Evolutionary conservation across 495 filamentous ascomycete genomes (phyloP), one percentile per base, ranked within the genome.

Genomic region (Chaetomium tenue): DNA sequence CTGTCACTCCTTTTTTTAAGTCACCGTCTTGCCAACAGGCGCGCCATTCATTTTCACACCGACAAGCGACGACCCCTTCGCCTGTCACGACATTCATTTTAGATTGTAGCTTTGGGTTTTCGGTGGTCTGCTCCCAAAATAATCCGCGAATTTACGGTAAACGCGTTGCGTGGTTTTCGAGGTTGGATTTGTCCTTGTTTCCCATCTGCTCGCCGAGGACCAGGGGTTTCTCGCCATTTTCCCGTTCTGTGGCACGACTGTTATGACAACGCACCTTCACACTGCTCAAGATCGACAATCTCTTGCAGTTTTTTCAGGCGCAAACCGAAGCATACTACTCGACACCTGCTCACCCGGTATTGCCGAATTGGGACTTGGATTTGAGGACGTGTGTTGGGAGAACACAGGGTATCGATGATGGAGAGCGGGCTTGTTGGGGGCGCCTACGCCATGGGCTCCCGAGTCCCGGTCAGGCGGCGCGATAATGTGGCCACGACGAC

Each of bases 1-100:
- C 67, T 69, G 63, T 68, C 73, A 64, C 70, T 75, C 70, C 65
- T 77, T 76, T 30, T 30, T 30, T 2, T 72, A 67, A 23, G 4
- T 18, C 64, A 58, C 65, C 65, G 63, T 70, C 61, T 70, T 70
- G 75, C 76, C 54, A 78, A 76, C 75, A 70, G 78, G 79, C 78
- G 73, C 74, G 75, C 73, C 79, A 72, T 76, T 82, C 80, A 61
- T 82, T 82, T 69, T 40, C 30, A 40, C 39, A 51, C 37, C 61
- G 60, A 67, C 67, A 25, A 52, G 33, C 60, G 61, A 69, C 70
- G 57, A 63, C 28, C 39, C 33, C 50, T 58, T 61, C 47, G 55
- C 56, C 63, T 66, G 68, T 73, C 69, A 72, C 68, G 62, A 74
- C 70, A 60, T 48, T 71, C 70, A n/a, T 58, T 70, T 72, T 71